A percentile compares a stretch with the other conserved stretches of the same genome.
These are phyloP conservation scores for Fusarium mangiferae DNA, from an alignment of 2,329 filamentous ascomycete genomes.

Conservation along the genomic window DNA sequence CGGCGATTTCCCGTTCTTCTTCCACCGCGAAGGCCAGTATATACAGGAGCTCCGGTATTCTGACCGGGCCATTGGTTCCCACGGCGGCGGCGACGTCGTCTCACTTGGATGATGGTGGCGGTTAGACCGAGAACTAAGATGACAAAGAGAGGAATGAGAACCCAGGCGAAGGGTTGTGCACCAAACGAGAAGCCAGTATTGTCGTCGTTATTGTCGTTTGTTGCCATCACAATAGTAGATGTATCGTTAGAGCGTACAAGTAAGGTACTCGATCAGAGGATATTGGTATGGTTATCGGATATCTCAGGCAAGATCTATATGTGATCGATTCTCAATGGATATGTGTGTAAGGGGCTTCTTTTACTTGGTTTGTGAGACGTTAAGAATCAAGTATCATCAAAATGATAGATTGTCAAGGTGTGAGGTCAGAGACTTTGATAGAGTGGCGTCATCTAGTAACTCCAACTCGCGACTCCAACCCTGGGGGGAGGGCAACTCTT, in stretches of 20 bases:
- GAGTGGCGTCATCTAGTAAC: slow-evolving; percentile 27
- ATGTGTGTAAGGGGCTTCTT: not conserved
- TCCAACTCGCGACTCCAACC: not conserved
- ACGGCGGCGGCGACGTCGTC: slow-evolving; percentile 49
- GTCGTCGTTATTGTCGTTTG: slow-evolving; percentile 16
- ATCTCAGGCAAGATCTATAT: not conserved
- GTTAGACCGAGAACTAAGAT: slow-evolving; percentile 54
- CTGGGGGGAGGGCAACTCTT: slow-evolving; percentile 11
- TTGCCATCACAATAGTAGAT: slow-evolving; percentile 12
- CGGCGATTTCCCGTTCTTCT: slow-evolving; percentile 26
- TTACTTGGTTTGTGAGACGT: not conserved
- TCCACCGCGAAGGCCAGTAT: slow-evolving; percentile 33
- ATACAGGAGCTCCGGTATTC: slow-evolving; percentile 27
- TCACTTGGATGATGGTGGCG: slow-evolving; percentile 56
- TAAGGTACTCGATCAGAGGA: not conserved
- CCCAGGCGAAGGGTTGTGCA: slow-evolving; percentile 66
- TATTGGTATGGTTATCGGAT: not conserved
- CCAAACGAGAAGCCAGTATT: slow-evolving; percentile 45
- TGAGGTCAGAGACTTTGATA: slow-evolving; percentile 28
- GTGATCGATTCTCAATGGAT: not conserved
- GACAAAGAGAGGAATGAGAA: slow-evolving; percentile 61
- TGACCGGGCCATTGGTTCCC: slow-evolving; percentile 21
- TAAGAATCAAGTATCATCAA: not conserved
- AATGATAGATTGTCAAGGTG: not conserved
- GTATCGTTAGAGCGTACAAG: not conserved